Conservation (phyloP, 805 yeast genomes). For the Pichia gijzeniarum region DNA sequence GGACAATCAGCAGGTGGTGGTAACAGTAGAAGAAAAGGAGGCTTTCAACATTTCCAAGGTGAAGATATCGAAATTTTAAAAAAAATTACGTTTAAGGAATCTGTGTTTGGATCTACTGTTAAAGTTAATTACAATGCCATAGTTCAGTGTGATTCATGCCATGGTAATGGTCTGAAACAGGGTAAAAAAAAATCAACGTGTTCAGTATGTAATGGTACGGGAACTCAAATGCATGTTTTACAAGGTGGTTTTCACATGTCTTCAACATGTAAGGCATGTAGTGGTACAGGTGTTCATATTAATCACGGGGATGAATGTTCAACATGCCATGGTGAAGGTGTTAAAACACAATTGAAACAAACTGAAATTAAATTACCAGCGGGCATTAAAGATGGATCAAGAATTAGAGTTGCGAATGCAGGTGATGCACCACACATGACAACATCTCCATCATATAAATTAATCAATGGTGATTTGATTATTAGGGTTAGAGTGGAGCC, state of each 20-base stretch:
- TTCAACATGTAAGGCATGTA: slow-evolving; percentile 81
- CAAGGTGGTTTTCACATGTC: slow-evolving; percentile 97
- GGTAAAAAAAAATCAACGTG: slow-evolving; percentile 76
- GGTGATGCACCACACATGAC: slow-evolving; percentile 87
- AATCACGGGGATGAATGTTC: slow-evolving; percentile 63
- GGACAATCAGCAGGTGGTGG: slow-evolving; percentile 32
- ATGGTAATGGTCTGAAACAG: slow-evolving; percentile 77
- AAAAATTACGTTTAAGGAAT: slow-evolving; percentile 74
- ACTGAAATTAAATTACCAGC: slow-evolving; percentile 82
- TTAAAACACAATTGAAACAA: slow-evolving; percentile 55
- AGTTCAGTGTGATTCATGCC: slow-evolving; percentile 72
- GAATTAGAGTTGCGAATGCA: slow-evolving; percentile 76
- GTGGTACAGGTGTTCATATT: slow-evolving; percentile 80
- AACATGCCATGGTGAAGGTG: slow-evolving; percentile 88
- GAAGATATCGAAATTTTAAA: slow-evolving; percentile 79
- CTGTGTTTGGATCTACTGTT: slow-evolving; percentile 70
- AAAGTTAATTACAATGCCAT: slow-evolving; percentile 65
- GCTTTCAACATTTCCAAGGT: slow-evolving; percentile 77
- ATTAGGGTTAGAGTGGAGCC: slow-evolving; percentile 72
- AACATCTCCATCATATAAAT: slow-evolving; percentile 59
- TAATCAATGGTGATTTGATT: slow-evolving; percentile 81
- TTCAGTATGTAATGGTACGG: slow-evolving; percentile 86
- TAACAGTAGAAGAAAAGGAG: slow-evolving; percentile 32
- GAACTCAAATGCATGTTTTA: slow-evolving; percentile 76
- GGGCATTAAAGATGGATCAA: slow-evolving; percentile 81